Evolutionary conservation across 2,329 filamentous ascomycete genomes (phyloP).

Genomic region (Talaromyces funiculosus): DNA sequence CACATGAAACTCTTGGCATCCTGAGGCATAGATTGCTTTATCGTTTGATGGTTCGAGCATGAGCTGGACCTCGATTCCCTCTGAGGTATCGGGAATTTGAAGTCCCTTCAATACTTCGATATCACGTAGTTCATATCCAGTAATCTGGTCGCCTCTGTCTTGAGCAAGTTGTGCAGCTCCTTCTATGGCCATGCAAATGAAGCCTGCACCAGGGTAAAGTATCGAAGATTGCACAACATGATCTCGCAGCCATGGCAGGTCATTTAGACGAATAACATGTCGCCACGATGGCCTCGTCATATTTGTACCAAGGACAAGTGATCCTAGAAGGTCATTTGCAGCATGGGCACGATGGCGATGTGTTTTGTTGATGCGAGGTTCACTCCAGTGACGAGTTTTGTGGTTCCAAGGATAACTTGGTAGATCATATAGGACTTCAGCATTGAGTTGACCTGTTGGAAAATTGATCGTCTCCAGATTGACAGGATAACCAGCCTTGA

Average conservation of each 20-base stretch:
- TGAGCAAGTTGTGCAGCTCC: background rate
- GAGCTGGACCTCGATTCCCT: background rate
- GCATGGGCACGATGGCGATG: background rate
- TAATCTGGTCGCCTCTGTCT: background rate
- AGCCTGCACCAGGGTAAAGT: background rate
- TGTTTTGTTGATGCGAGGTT: background rate
- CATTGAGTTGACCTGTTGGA: background rate
- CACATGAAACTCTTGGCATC: background rate
- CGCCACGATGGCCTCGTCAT: background rate
- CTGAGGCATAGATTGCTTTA: background rate
- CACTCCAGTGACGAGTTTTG: background rate
- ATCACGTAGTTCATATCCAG: background rate
- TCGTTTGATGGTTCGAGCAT: background rate
- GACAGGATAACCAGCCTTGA: background rate
- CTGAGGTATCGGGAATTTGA: background rate
- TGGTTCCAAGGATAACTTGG: constrained; percentile 4
- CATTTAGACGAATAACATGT: background rate
- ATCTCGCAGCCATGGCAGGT: background rate
- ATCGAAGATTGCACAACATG: background rate
- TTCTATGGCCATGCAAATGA: background rate
- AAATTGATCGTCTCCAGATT: background rate
- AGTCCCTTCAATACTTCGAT: background rate
- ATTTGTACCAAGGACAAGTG: background rate
- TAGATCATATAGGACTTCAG: background rate
- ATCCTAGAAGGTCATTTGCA: background rate